Conservation (phyloP, 441 rosid genomes). For the Hypseocharis bilobata region DNA sequence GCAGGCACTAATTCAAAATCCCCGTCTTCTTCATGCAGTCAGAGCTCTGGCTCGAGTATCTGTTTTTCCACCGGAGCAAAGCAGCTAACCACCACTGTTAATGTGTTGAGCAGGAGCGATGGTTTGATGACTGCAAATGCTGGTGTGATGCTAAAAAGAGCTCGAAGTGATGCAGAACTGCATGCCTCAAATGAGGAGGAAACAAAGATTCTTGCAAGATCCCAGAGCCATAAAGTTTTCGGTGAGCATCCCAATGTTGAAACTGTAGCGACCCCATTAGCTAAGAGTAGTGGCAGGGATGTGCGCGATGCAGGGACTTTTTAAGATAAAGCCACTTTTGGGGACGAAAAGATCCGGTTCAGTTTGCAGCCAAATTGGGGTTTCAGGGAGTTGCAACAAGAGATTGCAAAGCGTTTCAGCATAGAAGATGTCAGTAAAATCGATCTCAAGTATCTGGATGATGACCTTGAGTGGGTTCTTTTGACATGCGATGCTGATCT, state of each 20-base stretch:
- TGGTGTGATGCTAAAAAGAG: constrained; percentile 39
- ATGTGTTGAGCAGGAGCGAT: constrained; percentile 25
- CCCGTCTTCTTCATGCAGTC: constrained; percentile 56
- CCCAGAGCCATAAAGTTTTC: constrained; percentile 53
- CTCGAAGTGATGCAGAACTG: constrained; percentile 44
- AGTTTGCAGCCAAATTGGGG: constrained; percentile 50
- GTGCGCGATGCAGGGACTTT: constrained; percentile 18
- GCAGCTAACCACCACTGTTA: constrained; percentile 22
- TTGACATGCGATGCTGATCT: constrained; percentile 84
- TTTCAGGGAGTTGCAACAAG: constrained; percentile 51
- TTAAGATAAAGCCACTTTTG: constrained; percentile 49
- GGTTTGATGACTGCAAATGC: constrained; percentile 29
- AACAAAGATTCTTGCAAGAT: constrained; percentile 41
- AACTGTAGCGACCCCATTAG: constrained; percentile 27
- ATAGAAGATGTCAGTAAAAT: constrained; percentile 38
- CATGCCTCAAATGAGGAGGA: constrained; percentile 40
- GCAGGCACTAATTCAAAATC: constrained; percentile 39
- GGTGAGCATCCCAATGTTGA: constrained; percentile 34
- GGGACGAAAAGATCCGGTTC: constrained; percentile 55
- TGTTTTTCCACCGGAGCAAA: constrained; percentile 46
- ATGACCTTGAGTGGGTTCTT: constrained; percentile 82
- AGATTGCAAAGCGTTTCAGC: constrained; percentile 54
- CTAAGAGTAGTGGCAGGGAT: constrained; percentile 13
- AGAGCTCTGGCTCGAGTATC: constrained; percentile 57
- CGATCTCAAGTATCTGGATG: constrained; percentile 74